phyloP scores from a whole-genome alignment of 1,284 basidiomycete species.

The Cystobasidium slooffiae region DNA sequence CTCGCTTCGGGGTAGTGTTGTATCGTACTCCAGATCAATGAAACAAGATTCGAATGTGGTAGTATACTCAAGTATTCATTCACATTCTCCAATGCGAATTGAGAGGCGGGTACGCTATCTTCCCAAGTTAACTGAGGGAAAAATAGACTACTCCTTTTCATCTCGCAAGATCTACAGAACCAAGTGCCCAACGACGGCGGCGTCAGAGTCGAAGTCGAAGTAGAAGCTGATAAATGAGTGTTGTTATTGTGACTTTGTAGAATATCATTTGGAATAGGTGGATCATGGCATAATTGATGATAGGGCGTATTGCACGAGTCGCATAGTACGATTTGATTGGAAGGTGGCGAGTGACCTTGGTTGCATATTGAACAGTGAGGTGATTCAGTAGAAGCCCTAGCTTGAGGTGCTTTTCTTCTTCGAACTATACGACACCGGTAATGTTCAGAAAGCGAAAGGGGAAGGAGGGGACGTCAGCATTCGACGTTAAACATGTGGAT shows the following conservation, averaged over 20 bases:
- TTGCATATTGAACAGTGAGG: conserved; percentile 8
- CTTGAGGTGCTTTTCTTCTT: background rate
- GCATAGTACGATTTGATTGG: conserved; percentile 23
- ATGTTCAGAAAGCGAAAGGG: background rate
- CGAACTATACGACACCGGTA: too few species aligned
- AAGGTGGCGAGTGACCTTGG: background rate
- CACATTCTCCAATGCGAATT: background rate
- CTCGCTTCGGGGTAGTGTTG: conserved; percentile 3
- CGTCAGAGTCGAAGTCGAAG: too few species aligned
- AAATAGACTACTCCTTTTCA: background rate
- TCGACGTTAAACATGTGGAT: too few species aligned
- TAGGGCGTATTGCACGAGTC: conserved; percentile 24
- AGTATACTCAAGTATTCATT: conserved; percentile 6
- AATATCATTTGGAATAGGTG: conserved; percentile 11
- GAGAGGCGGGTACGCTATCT: background rate
- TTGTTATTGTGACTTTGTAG: background rate
- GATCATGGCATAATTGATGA: conserved; percentile 32
- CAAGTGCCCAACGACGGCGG: background rate
- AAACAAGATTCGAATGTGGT: conserved; percentile 3
- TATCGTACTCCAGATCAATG: background rate
- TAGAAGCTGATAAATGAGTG: background rate
- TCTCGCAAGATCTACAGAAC: conserved; percentile 13
- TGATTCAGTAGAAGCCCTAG: conserved; percentile 4
- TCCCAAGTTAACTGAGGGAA: conserved; percentile 14
- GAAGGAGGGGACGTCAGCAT: too few species aligned